Percentiles rank a stretch among this genome's conserved stretches.
Conservation (phyloP, 805 yeast genomes). For the Ogataea trehalophila region DNA sequence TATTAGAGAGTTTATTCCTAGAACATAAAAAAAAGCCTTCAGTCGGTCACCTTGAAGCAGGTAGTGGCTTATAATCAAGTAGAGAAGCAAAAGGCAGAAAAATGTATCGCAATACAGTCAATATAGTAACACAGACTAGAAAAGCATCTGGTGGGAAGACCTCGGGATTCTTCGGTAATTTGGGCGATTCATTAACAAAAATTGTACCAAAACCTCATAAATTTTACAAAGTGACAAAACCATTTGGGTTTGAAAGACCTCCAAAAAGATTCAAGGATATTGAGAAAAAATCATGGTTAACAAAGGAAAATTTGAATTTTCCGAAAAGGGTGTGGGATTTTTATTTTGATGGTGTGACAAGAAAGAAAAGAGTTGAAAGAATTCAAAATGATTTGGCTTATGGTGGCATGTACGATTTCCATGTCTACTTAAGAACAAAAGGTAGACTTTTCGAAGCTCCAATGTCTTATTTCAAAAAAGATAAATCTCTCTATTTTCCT, state of each 20-base stretch:
- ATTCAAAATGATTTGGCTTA: slow-evolving; percentile 60
- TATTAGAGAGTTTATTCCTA: too few species aligned
- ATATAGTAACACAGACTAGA: slow-evolving; percentile 15
- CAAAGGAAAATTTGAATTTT: slow-evolving; percentile 25
- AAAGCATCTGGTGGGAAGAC: slow-evolving; percentile 14
- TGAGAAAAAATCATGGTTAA: slow-evolving; percentile 19
- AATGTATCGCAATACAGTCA: slow-evolving; percentile 5
- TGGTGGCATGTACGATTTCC: slow-evolving; percentile 64
- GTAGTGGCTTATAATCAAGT: too few species aligned
- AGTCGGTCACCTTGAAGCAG: too few species aligned
- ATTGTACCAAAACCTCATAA: slow-evolving; percentile 32
- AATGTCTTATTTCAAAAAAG: slow-evolving; percentile 65
- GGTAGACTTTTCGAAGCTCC: slow-evolving; percentile 89
- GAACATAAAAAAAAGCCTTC: too few species aligned
- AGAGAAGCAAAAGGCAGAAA: background rate
- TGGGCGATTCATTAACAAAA: slow-evolving; percentile 27
- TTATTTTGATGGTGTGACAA: slow-evolving; percentile 33
- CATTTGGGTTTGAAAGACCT: slow-evolving; percentile 28
- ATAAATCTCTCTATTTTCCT: slow-evolving; percentile 77
- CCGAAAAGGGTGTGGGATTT: slow-evolving; percentile 31
- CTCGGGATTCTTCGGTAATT: slow-evolving; percentile 28
- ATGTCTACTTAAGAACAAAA: slow-evolving; percentile 61
- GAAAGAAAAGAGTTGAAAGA: slow-evolving; percentile 28
- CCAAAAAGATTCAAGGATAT: slow-evolving; percentile 22
- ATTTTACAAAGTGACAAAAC: slow-evolving; percentile 29